phyloP scores from a whole-genome alignment of 1,284 basidiomycete species.

The Cutaneotrichosporon sp. region DNA sequence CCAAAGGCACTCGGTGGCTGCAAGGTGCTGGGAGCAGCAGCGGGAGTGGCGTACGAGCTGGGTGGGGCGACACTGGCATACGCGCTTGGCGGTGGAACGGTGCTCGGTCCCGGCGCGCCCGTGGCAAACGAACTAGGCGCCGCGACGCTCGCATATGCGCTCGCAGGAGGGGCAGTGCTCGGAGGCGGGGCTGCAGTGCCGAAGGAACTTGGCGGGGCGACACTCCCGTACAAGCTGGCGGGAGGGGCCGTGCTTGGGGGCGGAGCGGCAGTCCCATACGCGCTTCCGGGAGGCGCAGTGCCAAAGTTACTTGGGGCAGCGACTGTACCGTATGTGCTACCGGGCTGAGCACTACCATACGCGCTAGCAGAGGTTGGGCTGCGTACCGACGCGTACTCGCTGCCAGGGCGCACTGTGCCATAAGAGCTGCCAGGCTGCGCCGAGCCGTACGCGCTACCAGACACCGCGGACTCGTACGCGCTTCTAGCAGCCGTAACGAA shows the following conservation, averaged over 20 bases:
- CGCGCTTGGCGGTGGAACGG: not conserved
- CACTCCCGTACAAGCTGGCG: slow-evolving; percentile 1
- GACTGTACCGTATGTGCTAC: not conserved
- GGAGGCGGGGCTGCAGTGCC: not conserved
- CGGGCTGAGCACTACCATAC: not conserved
- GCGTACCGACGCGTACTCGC: too few species aligned
- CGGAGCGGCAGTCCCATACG: not conserved
- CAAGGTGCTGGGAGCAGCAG: not conserved
- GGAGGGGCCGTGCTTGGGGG: not conserved
- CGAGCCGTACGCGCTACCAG: not conserved
- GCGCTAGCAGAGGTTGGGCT: too few species aligned
- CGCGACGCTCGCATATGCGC: too few species aligned
- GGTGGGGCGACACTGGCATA: too few species aligned
- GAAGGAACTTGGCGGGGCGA: not conserved
- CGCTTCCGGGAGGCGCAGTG: not conserved
- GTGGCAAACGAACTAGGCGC: too few species aligned
- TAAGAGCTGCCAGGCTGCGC: not conserved
- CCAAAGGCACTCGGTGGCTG: not conserved
- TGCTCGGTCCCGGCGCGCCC: too few species aligned
- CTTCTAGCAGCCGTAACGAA: not conserved
- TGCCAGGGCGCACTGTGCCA: too few species aligned
- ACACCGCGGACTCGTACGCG: not conserved
- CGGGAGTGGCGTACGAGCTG: too few species aligned
- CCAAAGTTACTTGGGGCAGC: not conserved
- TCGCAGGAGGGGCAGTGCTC: not conserved